These are phyloP conservation scores for Ceratopteris richardii DNA, from an alignment of 75 land plant species.

Conservation along the genomic window DNA sequence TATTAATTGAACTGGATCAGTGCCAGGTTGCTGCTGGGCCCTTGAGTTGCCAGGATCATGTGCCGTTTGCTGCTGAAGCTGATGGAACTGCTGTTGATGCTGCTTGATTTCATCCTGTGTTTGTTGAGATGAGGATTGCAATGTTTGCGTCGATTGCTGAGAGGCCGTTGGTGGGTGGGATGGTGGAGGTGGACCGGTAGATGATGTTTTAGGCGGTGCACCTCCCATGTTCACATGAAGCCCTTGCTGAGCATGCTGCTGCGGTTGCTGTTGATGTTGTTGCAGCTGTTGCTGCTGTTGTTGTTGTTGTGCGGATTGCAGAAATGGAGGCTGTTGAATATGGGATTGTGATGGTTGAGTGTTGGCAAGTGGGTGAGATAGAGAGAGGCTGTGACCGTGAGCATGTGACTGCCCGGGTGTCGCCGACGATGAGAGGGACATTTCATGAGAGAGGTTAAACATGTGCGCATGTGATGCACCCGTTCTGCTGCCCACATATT, in stretches of 20 bases:
- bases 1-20: slow-evolving; percentile 1
- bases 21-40: slow-evolving; percentile 9
- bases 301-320: slow-evolving; percentile 10
- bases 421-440: slow-evolving; percentile 16
- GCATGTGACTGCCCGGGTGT: slow-evolving; percentile 7
- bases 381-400: too few species aligned
- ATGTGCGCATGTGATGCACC: slow-evolving; percentile 14
- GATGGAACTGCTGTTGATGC: slow-evolving; percentile 1
- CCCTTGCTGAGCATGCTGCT: slow-evolving; percentile 1
- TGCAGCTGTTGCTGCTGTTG: slow-evolving; percentile 9
- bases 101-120: slow-evolving; percentile 25
- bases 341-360: background rate
- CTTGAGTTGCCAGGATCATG: slow-evolving; percentile 5
- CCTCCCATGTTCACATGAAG: slow-evolving; percentile 14
- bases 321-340: background rate
- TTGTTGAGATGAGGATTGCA: background rate
- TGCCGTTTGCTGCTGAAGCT: background rate
- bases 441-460: slow-evolving; percentile 26
- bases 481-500: slow-evolving; percentile 1
- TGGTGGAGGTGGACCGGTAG: slow-evolving; percentile 23
- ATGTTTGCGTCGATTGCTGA: too few species aligned
- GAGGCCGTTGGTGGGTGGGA: background rate
- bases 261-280: slow-evolving; percentile 6
- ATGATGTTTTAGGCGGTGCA: slow-evolving; percentile 36
- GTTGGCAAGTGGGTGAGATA: slow-evolving; percentile 7